These are phyloP conservation scores for Aurantiochytrium sp. DNA, from an alignment of 108 stramenopile species.

Conservation along the genomic window DNA sequence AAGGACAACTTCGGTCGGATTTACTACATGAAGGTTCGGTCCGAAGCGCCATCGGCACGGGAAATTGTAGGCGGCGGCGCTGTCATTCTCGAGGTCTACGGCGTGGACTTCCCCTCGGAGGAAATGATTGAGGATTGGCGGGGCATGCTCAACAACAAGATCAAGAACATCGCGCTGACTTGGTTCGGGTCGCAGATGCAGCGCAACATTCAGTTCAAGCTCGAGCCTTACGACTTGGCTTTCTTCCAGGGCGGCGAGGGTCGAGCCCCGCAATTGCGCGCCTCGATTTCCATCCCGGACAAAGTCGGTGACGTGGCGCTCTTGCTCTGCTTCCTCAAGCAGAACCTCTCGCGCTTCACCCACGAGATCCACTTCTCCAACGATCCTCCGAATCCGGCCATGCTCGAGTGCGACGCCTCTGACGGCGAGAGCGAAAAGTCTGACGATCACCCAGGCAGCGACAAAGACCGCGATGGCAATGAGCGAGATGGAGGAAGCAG, in stretches of 20 bases:
- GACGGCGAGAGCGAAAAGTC: neutral
- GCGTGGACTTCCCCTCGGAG: neutral
- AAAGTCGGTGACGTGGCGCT: neutral
- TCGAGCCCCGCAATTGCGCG: neutral
- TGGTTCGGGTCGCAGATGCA: neutral
- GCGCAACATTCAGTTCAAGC: neutral
- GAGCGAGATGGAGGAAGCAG: neutral
- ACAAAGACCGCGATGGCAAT: too few relatives aligned
- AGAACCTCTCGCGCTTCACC: neutral
- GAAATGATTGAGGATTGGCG: neutral
- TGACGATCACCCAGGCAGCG: neutral
- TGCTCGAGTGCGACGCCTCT: neutral
- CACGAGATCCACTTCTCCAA: neutral
- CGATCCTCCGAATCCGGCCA: neutral
- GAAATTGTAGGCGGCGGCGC: neutral
- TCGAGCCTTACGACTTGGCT: neutral
- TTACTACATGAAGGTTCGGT: neutral
- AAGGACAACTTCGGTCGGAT: neutral
- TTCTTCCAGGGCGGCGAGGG: neutral
- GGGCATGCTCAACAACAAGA: neutral
- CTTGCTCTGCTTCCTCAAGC: neutral
- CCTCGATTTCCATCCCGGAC: neutral
- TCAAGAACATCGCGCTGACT: neutral
- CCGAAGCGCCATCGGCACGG: neutral
- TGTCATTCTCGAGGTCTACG: neutral